These are phyloP conservation scores for Macrocystidia cucumis DNA, from an alignment of 1,284 basidiomycete genomes.

Conservation along the genomic window DNA sequence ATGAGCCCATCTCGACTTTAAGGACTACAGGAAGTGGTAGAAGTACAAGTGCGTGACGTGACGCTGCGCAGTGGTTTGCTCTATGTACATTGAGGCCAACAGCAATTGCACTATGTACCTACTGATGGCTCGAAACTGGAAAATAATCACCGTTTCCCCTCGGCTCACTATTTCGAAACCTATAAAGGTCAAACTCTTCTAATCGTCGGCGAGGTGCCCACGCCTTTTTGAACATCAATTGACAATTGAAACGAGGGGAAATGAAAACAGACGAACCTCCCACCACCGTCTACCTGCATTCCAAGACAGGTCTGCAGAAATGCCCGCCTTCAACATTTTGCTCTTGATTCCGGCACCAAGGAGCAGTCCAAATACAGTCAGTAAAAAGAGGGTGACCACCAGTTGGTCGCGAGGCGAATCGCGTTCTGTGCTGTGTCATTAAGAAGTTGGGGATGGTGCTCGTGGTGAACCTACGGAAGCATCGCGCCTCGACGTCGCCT, in stretches of 20 bases:
- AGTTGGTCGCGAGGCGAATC: constrained; percentile 90
- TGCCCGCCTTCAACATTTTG: constrained; percentile 70
- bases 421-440: constrained; percentile 23
- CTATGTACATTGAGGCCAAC: no score
- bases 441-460: constrained; percentile 5
- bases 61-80: no score
- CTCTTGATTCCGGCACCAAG: constrained; percentile 78
- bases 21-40: no score
- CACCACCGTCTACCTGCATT: constrained; percentile 61
- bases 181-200: constrained; percentile 39
- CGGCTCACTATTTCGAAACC: constrained; percentile 27
- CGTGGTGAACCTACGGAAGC: constrained; percentile 71
- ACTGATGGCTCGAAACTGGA: no score
- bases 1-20: constrained; percentile 46
- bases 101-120: no score
- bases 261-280: constrained; percentile 48
- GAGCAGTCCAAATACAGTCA: constrained; percentile 79
- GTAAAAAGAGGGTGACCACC: constrained; percentile 83
- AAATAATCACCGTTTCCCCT: constrained; percentile 31
- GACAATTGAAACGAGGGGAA: constrained; percentile 3
- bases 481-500: constrained; percentile 91
- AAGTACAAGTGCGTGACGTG: background rate
- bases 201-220: constrained; percentile 50
- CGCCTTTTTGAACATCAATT: constrained; percentile 29
- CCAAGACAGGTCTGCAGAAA: constrained; percentile 58